These are phyloP conservation scores for Alternaria dauci DNA, from an alignment of 2,329 filamentous ascomycete genomes.

Conservation along the genomic window DNA sequence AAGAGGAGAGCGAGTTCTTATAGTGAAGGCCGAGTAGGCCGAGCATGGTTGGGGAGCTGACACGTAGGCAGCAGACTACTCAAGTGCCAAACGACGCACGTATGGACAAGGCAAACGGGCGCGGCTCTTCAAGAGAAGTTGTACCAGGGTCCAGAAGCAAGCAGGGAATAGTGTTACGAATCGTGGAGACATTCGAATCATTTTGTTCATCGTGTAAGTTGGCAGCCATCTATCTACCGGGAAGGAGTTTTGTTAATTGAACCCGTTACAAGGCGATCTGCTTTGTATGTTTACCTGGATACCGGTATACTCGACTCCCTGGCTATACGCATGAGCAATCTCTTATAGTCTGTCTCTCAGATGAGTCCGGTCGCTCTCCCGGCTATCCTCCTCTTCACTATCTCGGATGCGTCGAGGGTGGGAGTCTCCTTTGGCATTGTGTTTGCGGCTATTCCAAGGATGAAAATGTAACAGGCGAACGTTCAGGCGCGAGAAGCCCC, in stretches of 20 bases:
- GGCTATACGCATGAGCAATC: background rate
- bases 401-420: background rate
- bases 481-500: no score
- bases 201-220: background rate
- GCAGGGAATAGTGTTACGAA: background rate
- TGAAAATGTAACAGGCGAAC: no score
- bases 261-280: no score
- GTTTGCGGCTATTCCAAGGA: conserved; percentile 1
- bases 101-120: background rate
- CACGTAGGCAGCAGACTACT: background rate
- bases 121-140: background rate
- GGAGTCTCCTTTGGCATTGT: background rate
- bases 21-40: background rate
- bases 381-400: background rate
- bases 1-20: background rate
- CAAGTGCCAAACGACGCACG: background rate
- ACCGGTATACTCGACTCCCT: background rate
- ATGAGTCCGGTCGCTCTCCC: background rate
- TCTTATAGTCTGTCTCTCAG: background rate
- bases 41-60: background rate
- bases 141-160: background rate
- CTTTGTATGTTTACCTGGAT: conserved; percentile 1
- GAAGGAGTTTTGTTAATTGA: background rate
- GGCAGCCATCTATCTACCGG: background rate
- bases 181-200: background rate